A percentile compares a stretch with the other conserved stretches of the same genome.
These are phyloP conservation scores for Chrysoporthe deuterocubensis DNA, from an alignment of 2,329 filamentous ascomycete genomes.

Conservation along the genomic window DNA sequence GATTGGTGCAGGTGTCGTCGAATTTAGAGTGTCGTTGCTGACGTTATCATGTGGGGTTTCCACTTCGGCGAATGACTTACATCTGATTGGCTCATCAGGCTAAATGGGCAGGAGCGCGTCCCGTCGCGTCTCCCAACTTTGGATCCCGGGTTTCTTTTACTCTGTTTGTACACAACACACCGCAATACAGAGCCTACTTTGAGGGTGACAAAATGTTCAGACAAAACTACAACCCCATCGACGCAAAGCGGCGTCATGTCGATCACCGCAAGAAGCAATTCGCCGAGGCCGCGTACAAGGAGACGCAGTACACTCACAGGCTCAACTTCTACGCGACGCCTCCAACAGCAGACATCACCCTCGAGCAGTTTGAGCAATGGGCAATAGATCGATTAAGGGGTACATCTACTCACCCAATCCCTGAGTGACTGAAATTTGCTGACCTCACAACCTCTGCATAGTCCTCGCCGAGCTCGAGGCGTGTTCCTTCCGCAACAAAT, in stretches of 20 bases:
- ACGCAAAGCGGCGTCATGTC: conserved; percentile 75
- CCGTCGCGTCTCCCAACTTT: conserved; percentile 32
- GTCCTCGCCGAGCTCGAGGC: conserved; percentile 89
- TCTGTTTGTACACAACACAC: not conserved
- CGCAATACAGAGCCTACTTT: not conserved
- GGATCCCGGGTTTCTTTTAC: not conserved
- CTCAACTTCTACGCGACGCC: conserved; percentile 91
- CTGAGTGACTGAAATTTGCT: conserved; percentile 20
- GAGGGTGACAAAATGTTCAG: conserved; percentile 47
- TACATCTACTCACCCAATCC: conserved; percentile 41
- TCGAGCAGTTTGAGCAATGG: conserved; percentile 99
- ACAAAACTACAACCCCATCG: conserved; percentile 57
- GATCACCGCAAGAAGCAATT: conserved; percentile 89
- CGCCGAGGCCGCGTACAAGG: conserved; percentile 74
- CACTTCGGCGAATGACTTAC: conserved; percentile 8
- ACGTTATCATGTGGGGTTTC: not conserved
- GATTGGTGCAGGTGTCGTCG: not conserved
- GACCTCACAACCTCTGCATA: conserved; percentile 39
- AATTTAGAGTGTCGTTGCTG: not conserved
- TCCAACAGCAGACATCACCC: conserved; percentile 89
- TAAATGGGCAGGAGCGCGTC: conserved; percentile 33
- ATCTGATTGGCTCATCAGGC: conserved; percentile 28
- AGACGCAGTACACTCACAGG: conserved; percentile 79
- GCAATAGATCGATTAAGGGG: conserved; percentile 88
- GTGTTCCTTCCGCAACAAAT: conserved; percentile 92